A percentile compares a stretch with the other conserved stretches of the same genome.
Evolutionary conservation across 2,329 filamentous ascomycete species (phyloP).

Genomic region (Fusarium sp.): DNA sequence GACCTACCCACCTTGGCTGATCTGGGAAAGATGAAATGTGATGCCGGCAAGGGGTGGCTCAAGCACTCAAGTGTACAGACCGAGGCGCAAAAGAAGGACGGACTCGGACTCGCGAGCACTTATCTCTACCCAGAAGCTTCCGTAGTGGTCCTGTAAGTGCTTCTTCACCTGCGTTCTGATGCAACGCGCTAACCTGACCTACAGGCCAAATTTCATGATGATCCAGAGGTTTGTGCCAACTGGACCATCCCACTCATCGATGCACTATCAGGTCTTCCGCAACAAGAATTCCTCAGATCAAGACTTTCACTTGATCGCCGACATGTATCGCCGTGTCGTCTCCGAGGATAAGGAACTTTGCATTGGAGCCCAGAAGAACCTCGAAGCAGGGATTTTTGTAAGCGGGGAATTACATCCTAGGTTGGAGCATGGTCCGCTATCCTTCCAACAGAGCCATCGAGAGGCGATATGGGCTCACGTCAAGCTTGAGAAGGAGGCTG

Average conservation of each 20-base stretch:
- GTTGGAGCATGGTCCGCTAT: constrained; percentile 27
- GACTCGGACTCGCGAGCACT: constrained; percentile 25
- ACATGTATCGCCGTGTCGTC: constrained; percentile 24
- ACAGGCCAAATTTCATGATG: constrained; percentile 32
- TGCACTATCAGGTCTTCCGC: constrained; percentile 30
- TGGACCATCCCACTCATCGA: constrained; percentile 10
- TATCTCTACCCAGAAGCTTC: constrained; percentile 34
- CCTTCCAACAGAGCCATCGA: constrained; percentile 27
- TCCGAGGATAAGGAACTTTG: constrained; percentile 30
- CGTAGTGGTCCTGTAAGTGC: constrained; percentile 29
- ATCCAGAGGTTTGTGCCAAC: constrained; percentile 27
- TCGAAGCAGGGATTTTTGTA: constrained; percentile 22
- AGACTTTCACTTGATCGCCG: constrained; percentile 11
- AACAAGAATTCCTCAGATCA: constrained; percentile 20
- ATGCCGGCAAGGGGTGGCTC: constrained; percentile 25
- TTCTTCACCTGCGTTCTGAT: too few species aligned
- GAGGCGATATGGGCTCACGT: constrained; percentile 25
- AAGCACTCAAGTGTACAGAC: constrained; percentile 26
- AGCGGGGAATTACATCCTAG: constrained; percentile 30
- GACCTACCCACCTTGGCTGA: constrained; percentile 31
- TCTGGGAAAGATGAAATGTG: constrained; percentile 24
- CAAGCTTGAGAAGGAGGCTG: constrained; percentile 18
- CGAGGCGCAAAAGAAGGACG: constrained; percentile 26
- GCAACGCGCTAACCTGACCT: neutral
- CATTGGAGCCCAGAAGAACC: constrained; percentile 17